A percentile compares a stretch with the other conserved stretches of the same genome.
Evolutionary conservation across 2,329 filamentous ascomycete genomes (phyloP).

Genomic region (Alternaria sp.): DNA sequence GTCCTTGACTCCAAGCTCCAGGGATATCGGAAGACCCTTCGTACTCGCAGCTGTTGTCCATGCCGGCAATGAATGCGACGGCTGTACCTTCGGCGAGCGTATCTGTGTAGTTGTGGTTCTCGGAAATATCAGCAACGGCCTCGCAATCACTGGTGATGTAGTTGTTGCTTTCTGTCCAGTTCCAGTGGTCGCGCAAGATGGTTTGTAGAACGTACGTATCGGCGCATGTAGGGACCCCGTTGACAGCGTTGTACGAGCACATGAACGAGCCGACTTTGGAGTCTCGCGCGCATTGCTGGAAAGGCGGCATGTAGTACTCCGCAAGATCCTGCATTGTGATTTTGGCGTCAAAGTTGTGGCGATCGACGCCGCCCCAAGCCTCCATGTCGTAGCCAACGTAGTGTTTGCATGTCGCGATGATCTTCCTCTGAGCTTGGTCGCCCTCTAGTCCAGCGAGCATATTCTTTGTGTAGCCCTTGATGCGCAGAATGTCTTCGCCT

Average conservation of each 20-base stretch:
- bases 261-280: constrained; percentile 56
- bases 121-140: constrained; percentile 64
- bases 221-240: constrained; percentile 70
- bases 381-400: constrained; percentile 46
- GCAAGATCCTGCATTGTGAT: constrained; percentile 67
- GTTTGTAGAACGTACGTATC: constrained; percentile 67
- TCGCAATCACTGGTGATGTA: constrained; percentile 72
- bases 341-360: constrained; percentile 62
- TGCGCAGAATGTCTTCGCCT: constrained; percentile 61
- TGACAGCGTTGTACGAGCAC: constrained; percentile 68
- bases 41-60: constrained; percentile 60
- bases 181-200: constrained; percentile 70
- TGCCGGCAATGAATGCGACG: constrained; percentile 58
- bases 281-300: constrained; percentile 59
- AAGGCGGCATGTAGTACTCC: constrained; percentile 72
- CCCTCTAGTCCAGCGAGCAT: constrained; percentile 37
- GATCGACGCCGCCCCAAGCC: constrained; percentile 34
- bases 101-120: constrained; percentile 53
- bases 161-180: constrained; percentile 66
- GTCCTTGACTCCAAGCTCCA: constrained; percentile 15
- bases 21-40: constrained; percentile 40
- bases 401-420: constrained; percentile 57
- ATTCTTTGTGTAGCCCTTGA: constrained; percentile 53
- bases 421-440: constrained; percentile 29
- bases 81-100: constrained; percentile 53